Evolutionary conservation across 176 grass and related monocot genomes (phyloP), one percentile per base, ranked within the genome.

Genomic region (Zea luxurians): DNA sequence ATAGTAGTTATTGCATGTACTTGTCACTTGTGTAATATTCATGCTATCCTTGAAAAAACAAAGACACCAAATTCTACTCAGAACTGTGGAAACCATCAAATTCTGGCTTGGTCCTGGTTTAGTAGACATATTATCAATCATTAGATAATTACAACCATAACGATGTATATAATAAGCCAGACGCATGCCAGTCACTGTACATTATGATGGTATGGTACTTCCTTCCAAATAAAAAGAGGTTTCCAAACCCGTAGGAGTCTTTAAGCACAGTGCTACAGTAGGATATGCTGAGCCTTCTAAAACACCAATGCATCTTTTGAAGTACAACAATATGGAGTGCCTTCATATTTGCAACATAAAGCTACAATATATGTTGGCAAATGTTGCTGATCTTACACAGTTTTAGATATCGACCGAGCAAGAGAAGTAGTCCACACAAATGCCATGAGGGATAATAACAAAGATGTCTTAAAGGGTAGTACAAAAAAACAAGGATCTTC

Each of bases 361-460:
- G 18, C 43, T 18, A 48, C 35, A 50, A 1, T 27, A 41, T 63
- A 12, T 61, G 10, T 8, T 57, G 17, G 6, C 16, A 57, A 57
- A 57, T 57, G 53, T 79, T 79, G 44, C 21, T 70, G 38, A 17
- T 36, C 44, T 63, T 38, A 41, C 37, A 15, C 49, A 49, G 61
- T 75, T 74, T 74, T 27, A 68, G 61, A 61, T 60, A 47, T 61
- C 10, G 18, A 43, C 53, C 0, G 50, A n/a, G 46, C 64, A 81
- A 64, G n/a, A 34, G 20, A 45, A 76, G 57, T 4, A 46, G 47
- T 58, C 43, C 13, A 47, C 70, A 71, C 27, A 71, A 21, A 1
- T 82, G 40, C 16, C 53, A 79, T 62, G 46, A 41, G 5, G 1
- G 13, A 61, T 52, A 79, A 13, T 73, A 57, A 57, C 15, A 64